These are phyloP conservation scores for Silene noctiflora DNA, from an alignment of 179 eudicot species.

Conservation along the genomic window DNA sequence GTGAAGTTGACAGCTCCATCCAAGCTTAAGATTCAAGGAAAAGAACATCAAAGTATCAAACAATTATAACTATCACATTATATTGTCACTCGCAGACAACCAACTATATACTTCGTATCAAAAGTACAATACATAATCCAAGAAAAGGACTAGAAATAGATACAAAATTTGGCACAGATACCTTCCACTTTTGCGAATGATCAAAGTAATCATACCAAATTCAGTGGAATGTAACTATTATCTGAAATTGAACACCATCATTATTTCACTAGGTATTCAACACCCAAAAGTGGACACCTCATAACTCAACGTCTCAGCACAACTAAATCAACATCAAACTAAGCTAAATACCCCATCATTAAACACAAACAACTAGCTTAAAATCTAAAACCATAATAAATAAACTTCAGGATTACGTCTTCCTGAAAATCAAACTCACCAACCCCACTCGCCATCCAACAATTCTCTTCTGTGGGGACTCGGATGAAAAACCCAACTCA, in stretches of 20 bases:
- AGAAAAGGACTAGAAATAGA: neutral
- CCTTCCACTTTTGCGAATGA: neutral
- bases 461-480: conserved; percentile 16
- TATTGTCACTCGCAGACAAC: neutral
- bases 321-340: conserved; percentile 2
- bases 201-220: neutral
- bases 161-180: neutral
- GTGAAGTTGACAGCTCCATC: conserved; percentile 1
- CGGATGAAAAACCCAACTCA: conserved; percentile 7
- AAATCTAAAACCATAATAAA: neutral
- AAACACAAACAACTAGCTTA: conserved; percentile 17
- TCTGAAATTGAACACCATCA: neutral
- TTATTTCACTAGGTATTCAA: neutral
- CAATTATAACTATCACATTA: neutral
- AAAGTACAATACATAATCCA: neutral
- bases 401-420: conserved; percentile 7
- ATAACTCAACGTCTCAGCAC: neutral
- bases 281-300: conserved; percentile 4
- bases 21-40: neutral
- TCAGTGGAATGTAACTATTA: neutral
- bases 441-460: conserved; percentile 22
- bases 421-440: conserved; percentile 17
- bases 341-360: conserved; percentile 10
- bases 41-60: neutral
- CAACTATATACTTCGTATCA: neutral